Percentiles rank a stretch among this genome's conserved stretches.
Conservation (phyloP, 2,329 filamentous ascomycete species). For the Talaromyces pinophilus region DNA sequence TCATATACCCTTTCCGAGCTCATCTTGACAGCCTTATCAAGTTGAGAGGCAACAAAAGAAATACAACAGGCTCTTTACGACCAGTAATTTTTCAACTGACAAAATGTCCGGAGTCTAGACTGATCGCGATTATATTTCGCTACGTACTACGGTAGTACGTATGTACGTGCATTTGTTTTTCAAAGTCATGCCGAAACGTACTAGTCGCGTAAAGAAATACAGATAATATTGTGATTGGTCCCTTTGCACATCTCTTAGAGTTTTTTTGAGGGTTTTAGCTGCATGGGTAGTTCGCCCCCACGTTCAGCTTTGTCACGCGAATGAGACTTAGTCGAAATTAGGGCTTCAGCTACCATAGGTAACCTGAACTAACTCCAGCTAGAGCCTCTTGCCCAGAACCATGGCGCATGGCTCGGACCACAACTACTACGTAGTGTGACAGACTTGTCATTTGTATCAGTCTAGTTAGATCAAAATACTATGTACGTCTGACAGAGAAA, state of each 20-base stretch:
- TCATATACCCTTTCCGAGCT: not conserved
- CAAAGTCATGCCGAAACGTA: not conserved
- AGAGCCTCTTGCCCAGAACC: not conserved
- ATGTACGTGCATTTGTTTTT: not conserved
- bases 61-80: not conserved
- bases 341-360: not conserved
- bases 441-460: not conserved
- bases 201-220: not conserved
- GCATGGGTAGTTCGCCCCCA: not conserved
- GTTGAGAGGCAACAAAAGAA: not conserved
- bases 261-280: not conserved
- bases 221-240: not conserved
- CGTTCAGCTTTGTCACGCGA: not conserved
- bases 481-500: not conserved
- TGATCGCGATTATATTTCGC: not conserved
- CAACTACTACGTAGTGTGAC: not conserved
- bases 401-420: not conserved
- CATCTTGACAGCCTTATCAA: not conserved
- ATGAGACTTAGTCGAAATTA: not conserved
- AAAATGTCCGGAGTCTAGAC: not conserved
- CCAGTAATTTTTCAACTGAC: not conserved
- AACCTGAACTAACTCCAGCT: not conserved
- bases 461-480: not conserved
- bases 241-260: not conserved
- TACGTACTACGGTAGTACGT: not conserved